Evolutionary conservation across 306 rosid genomes (phyloP).

Genomic region (Cicer cuneatum): DNA sequence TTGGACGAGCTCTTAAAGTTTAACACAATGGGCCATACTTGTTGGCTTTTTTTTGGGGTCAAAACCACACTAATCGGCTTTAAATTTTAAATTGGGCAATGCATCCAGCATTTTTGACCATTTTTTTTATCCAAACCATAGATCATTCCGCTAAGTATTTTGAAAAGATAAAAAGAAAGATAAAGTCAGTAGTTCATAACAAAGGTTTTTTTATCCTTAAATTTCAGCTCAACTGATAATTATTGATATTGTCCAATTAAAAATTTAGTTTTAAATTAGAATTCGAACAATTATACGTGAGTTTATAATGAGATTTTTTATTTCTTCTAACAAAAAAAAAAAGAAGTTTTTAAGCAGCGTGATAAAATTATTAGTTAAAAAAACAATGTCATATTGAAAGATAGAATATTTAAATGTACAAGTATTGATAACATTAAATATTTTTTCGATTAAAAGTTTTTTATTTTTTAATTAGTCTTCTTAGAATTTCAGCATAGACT

Average conservation of each 20-base stretch:
- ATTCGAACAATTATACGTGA: too few species aligned
- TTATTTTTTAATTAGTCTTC: too few species aligned
- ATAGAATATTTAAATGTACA: not conserved
- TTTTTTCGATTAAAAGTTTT: too few species aligned
- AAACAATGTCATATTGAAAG: not conserved
- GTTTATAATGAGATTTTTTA: too few species aligned
- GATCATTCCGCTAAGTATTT: not conserved
- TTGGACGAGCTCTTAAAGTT: too few species aligned
- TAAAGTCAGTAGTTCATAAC: not conserved
- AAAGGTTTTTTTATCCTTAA: not conserved
- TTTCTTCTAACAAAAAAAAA: too few species aligned
- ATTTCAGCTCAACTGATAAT: too few species aligned
- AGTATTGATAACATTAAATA: too few species aligned
- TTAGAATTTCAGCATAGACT: not conserved
- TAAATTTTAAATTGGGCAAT: not conserved
- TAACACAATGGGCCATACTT: too few species aligned
- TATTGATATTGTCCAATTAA: fast-evolving
- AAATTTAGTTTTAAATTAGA: fast-evolving
- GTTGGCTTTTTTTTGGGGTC: not conserved
- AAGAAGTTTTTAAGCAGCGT: too few species aligned
- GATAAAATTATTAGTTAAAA: not conserved
- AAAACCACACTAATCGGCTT: not conserved
- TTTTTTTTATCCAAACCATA: not conserved
- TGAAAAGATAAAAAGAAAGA: not conserved
- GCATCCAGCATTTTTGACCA: not conserved